Evolutionary conservation across 768 basidiomycete species (phyloP), one percentile per base, ranked within the genome.

Genomic region (Auricularia sp.): DNA sequence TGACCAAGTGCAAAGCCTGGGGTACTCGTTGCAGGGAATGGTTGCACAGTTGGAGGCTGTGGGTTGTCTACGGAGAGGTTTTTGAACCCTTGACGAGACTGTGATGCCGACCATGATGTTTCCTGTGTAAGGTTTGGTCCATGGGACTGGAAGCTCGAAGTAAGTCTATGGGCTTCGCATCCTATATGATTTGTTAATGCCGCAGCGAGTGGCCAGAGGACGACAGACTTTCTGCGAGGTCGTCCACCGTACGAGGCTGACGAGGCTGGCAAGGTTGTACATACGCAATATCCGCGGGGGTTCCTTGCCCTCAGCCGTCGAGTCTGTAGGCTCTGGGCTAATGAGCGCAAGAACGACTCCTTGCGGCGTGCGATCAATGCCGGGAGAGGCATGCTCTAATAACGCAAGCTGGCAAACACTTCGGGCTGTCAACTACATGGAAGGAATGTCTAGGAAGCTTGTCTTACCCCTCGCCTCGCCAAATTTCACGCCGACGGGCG

Each of bases 371-470:
- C 77, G 78, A 65, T 76, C 76, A 23, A 43, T 81, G 61, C 87
- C 88, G 3, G 81, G 75, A 61, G 80, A 77, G 62, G 82, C 81
- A 36, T 77, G 70, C 73, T 93, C 91, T 3, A 93, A 78, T 33
- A 91, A 73, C 0, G 86, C 80, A 83, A 93, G 84, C 71, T 93
- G 90, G 71, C 83, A 83, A 12, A 93, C 86, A 58, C 91, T 92
- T 62, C 23, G 16, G 33, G 44, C 61, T 42, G 44, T 62, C 23
- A 61, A 58, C 36, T 3, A 33, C 34, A n/a, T 36, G 35, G 64
- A 44, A 18, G 6, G 47, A 6, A 51, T 12, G 39, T 42, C n/a
- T 44, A 29, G 18, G 8, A 29, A 51, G n/a, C 36, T 36, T 23
- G 6, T 43, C 82, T 69, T 68, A 90, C 90, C 84, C 82, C 76